Evolutionary conservation across 208 protist species (phyloP).

Genomic region (Acanthamoeba rhysodes): DNA sequence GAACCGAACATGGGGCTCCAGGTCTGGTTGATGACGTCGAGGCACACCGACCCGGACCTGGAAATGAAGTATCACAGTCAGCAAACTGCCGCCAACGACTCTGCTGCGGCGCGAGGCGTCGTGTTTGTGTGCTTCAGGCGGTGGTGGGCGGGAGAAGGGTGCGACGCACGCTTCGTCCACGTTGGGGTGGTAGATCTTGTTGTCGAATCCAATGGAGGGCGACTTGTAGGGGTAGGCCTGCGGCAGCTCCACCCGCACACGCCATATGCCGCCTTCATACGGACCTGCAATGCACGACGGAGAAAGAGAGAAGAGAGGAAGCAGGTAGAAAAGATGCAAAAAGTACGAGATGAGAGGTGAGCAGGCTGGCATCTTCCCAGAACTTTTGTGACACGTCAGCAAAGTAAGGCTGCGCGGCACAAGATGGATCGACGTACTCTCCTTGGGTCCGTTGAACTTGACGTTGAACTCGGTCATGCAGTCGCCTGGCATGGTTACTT

Average conservation of each 20-base stretch:
- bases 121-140: too few species aligned
- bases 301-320: background rate
- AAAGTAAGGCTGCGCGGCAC: background rate
- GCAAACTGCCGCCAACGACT: background rate
- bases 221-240: conserved; percentile 98
- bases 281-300: conserved; percentile 86
- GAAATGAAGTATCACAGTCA: background rate
- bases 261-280: conserved; percentile 98
- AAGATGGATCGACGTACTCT: conserved; percentile 87
- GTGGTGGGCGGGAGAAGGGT: background rate
- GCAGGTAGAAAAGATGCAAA: background rate
- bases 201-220: conserved; percentile 98
- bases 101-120: too few species aligned
- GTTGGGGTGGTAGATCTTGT: conserved; percentile 99
- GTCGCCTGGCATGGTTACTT: conserved; percentile 96
- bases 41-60: conserved; percentile 98
- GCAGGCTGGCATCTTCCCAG: too few species aligned
- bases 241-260: conserved; percentile 97
- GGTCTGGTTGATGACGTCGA: conserved; percentile 99
- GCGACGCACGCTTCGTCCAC: conserved; percentile 94
- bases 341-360: too few species aligned
- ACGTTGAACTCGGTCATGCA: conserved; percentile 96
- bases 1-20: conserved; percentile 99
- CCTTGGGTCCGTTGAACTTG: conserved; percentile 97
- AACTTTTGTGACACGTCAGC: too few species aligned